Evolutionary conservation across 2,329 filamentous ascomycete species (phyloP).

Genomic region (Cladophialophora immunda): DNA sequence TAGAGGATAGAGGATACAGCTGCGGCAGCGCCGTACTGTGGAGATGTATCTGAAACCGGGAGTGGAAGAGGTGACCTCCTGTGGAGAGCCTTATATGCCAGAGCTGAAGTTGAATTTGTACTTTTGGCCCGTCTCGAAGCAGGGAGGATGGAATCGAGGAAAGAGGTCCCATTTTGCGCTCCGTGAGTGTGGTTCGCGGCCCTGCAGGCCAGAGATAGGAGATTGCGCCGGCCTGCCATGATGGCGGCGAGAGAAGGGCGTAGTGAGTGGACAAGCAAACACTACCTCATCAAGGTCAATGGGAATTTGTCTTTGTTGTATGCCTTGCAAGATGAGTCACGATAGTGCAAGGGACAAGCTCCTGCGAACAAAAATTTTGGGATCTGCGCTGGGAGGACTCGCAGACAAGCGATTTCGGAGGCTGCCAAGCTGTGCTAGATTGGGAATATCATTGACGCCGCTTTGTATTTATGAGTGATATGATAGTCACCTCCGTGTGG

Average conservation of each 20-base stretch:
- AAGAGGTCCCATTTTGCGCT: constrained; percentile 27
- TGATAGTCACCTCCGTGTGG: background rate
- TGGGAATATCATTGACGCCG: background rate
- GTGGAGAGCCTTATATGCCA: constrained; percentile 97
- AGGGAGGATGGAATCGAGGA: constrained; percentile 32
- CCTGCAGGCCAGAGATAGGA: constrained; percentile 47
- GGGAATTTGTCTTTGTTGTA: background rate
- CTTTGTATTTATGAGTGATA: background rate
- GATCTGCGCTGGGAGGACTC: background rate
- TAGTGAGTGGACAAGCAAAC: background rate
- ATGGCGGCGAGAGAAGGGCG: constrained; percentile 32
- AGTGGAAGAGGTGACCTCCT: constrained; percentile 87
- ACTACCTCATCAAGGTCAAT: constrained; percentile 13
- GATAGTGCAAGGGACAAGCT: background rate
- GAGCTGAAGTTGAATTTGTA: constrained; percentile 82
- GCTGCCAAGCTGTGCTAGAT: constrained; percentile 2
- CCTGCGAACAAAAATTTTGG: constrained; percentile 10
- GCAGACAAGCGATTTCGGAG: constrained; percentile 18
- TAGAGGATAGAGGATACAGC: constrained; percentile 99
- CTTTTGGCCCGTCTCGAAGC: constrained; percentile 32
- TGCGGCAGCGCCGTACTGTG: constrained; percentile 87
- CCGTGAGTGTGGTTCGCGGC: constrained; percentile 30
- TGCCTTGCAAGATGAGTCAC: background rate
- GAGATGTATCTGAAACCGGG: constrained; percentile 75
- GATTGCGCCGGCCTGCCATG: constrained; percentile 54